A percentile compares a stretch with the other conserved stretches of the same genome.
These are phyloP conservation scores for Malassezia yamatoensis DNA, from an alignment of 1,284 basidiomycete species.

Conservation along the genomic window DNA sequence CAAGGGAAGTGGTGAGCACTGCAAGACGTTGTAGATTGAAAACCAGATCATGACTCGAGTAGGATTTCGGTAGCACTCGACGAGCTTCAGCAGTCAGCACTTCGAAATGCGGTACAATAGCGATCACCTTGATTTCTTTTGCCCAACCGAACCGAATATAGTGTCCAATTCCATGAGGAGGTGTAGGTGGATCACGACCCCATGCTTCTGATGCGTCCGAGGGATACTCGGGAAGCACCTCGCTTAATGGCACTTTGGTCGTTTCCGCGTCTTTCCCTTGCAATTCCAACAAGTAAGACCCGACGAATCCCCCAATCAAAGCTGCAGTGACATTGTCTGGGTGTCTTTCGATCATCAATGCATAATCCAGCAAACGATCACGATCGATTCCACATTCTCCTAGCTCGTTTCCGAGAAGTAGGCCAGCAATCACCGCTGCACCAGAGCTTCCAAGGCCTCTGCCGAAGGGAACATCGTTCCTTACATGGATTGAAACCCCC, in stretches of 20 bases:
- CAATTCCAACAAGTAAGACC: conserved; percentile 85
- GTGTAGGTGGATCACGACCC: conserved; percentile 76
- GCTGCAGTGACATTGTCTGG: conserved; percentile 99
- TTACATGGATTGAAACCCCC: conserved; percentile 57
- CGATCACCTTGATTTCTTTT: conserved; percentile 75
- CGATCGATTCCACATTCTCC: conserved; percentile 63
- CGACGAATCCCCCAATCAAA: conserved; percentile 94
- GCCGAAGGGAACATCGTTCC: conserved; percentile 95
- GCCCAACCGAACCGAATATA: conserved; percentile 86
- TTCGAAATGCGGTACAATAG: conserved; percentile 91
- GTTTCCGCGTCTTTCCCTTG: conserved; percentile 53
- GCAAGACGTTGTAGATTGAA: conserved; percentile 96
- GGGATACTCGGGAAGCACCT: conserved; percentile 94
- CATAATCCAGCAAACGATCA: conserved; percentile 79
- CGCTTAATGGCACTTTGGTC: conserved; percentile 81
- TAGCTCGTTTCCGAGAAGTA: conserved; percentile 74
- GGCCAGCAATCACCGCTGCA: conserved; percentile 92
- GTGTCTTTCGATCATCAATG: conserved; percentile 97
- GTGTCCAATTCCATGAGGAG: conserved; percentile 84
- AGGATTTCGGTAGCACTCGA: conserved; percentile 69
- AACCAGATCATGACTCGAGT: conserved; percentile 79
- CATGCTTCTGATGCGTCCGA: conserved; percentile 79
- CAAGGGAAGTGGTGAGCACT: conserved; percentile 91
- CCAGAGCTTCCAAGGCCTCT: conserved; percentile 93
- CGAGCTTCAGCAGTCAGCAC: conserved; percentile 89